Conservation (phyloP, 441 rosid species). For the Gossypium schwendimanii region DNA sequence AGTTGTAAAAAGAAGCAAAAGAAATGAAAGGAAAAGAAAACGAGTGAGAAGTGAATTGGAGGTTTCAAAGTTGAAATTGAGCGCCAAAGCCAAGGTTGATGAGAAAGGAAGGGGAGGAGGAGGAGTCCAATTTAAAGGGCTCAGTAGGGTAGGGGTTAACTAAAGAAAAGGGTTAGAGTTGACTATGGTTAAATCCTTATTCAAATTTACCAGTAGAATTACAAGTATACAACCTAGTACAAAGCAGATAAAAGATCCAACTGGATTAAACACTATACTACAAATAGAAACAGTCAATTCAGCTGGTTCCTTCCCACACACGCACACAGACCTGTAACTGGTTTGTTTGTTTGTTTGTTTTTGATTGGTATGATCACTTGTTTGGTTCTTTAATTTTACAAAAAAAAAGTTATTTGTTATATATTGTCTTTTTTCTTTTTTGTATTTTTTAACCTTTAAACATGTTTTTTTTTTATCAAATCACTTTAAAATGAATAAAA, state of each 20-base stretch:
- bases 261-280: too few species aligned
- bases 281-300: not conserved
- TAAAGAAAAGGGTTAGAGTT: not conserved
- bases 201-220: not conserved
- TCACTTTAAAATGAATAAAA: too few species aligned
- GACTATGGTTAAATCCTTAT: constrained; percentile 12
- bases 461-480: too few species aligned
- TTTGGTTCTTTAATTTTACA: too few species aligned
- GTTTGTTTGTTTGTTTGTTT: too few species aligned
- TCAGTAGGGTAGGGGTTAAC: not conserved
- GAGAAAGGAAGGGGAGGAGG: not conserved
- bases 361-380: too few species aligned
- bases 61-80: not conserved
- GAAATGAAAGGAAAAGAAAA: not conserved
- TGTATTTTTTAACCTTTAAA: too few species aligned
- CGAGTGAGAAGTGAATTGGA: not conserved
- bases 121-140: constrained; percentile 15
- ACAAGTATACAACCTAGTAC: too few species aligned
- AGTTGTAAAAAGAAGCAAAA: not conserved
- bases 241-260: too few species aligned
- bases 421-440: too few species aligned
- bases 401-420: too few species aligned
- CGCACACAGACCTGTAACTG: not conserved
- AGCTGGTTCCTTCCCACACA: not conserved
- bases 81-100: not conserved